These are phyloP conservation scores for Linderina pennispora DNA, from an alignment of 192 early-diverging fungal species.

Conservation along the genomic window DNA sequence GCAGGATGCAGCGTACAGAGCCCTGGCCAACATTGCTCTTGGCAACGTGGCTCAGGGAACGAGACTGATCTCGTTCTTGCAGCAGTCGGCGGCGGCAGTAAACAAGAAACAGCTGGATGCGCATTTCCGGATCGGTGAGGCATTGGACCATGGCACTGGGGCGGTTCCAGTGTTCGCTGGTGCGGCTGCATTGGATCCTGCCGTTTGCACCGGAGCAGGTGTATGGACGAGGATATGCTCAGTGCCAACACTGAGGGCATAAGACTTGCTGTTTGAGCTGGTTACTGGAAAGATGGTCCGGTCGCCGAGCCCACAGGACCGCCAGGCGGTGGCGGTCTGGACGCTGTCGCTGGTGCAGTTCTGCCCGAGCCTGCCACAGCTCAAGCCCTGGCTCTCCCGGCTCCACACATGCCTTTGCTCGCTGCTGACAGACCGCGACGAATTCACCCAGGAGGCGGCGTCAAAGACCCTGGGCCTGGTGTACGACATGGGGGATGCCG, in stretches of 20 bases:
- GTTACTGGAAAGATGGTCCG: conserved; percentile 12
- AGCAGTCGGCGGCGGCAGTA: conserved; percentile 50
- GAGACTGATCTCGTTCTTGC: conserved; percentile 43
- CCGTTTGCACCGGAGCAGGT: conserved; percentile 17
- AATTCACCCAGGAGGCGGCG: conserved; percentile 32
- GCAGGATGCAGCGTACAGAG: conserved; percentile 64
- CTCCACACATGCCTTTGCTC: conserved; percentile 75
- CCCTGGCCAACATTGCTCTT: conserved; percentile 62
- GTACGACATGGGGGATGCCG: conserved; percentile 30
- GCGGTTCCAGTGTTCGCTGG: conserved; percentile 27
- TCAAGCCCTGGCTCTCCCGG: conserved; percentile 46
- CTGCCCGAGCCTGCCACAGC: conserved; percentile 13
- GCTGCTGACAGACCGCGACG: conserved; percentile 79
- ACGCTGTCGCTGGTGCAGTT: conserved; percentile 24
- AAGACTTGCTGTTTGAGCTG: conserved; percentile 8
- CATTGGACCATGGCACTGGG: conserved; percentile 50
- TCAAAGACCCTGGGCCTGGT: conserved; percentile 29
- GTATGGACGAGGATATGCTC: conserved; percentile 8
- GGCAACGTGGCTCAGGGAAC: conserved; percentile 27
- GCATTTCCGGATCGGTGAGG: conserved; percentile 81
- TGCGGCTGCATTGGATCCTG: conserved; percentile 19
- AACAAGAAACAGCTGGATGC: conserved; percentile 74
- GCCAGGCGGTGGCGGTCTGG: conserved; percentile 38
- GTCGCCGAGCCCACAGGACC: conserved; percentile 25
- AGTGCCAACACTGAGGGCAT: conserved; percentile 9